Evolutionary conservation across 257 asterid genomes (phyloP).

Genomic region (Fraxinus cuspidata): DNA sequence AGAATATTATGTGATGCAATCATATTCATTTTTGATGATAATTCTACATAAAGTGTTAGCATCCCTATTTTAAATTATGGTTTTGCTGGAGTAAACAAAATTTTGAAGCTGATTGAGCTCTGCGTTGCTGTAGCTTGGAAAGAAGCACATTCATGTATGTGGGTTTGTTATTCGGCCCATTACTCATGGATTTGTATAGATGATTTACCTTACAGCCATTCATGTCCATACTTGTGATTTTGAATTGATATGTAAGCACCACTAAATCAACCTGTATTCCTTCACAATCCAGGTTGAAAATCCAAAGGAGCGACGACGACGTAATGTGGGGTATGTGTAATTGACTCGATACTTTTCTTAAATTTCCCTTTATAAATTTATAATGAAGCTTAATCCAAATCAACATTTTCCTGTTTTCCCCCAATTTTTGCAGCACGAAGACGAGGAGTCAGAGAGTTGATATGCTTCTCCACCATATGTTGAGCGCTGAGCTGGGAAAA

Average conservation of each 20-base stretch:
- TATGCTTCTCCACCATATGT: conserved; percentile 6
- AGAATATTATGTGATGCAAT: background rate
- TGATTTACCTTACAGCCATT: background rate
- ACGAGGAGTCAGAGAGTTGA: conserved; percentile 1
- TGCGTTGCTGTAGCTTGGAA: background rate
- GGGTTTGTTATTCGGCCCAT: background rate
- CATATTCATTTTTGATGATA: background rate
- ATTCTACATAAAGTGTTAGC: background rate
- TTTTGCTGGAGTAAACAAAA: background rate
- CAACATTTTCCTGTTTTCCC: background rate
- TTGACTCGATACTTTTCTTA: background rate
- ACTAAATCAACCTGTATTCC: background rate
- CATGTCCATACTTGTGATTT: background rate
- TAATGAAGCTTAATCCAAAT: background rate
- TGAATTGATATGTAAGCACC: background rate
- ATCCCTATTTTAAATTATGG: background rate
- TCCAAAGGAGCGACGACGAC: background rate
- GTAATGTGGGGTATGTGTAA: conserved; percentile 1
- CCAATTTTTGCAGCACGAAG: background rate
- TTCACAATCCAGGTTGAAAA: background rate
- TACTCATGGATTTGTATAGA: background rate
- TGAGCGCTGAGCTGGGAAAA: background rate
- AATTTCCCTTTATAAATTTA: background rate
- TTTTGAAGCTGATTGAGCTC: background rate
- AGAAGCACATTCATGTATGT: background rate